Conservation (phyloP, 805 yeast species). For the Saccharomycopsis schoenii region DNA sequence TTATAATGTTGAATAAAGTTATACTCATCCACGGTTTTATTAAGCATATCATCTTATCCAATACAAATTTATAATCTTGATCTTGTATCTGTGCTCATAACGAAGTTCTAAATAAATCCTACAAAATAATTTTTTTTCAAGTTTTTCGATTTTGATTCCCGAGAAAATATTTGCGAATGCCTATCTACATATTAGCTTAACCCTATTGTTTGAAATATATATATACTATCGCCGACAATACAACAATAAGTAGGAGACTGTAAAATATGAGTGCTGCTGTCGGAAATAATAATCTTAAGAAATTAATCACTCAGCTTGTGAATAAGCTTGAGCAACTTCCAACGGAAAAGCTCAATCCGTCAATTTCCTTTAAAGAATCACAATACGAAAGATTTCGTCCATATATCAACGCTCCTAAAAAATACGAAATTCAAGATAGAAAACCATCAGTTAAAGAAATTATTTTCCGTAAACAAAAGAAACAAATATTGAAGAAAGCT, state of each 20-base stretch:
- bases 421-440: conserved; percentile 29
- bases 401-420: conserved; percentile 38
- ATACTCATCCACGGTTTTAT: too few species aligned
- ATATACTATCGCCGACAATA: background rate
- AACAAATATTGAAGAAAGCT: conserved; percentile 31
- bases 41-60: too few species aligned
- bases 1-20: background rate
- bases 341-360: conserved; percentile 55
- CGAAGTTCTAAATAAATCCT: background rate
- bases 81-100: background rate
- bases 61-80: too few species aligned
- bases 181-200: too few species aligned
- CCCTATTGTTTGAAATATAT: background rate
- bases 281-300: conserved; percentile 19
- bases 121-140: too few species aligned
- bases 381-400: conserved; percentile 51
- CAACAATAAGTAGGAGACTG: background rate
- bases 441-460: conserved; percentile 33
- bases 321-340: conserved; percentile 54
- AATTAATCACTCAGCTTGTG: conserved; percentile 48
- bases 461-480: conserved; percentile 27
- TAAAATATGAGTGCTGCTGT: background rate
- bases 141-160: too few species aligned
- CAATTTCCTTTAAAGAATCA: conserved; percentile 57
- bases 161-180: too few species aligned